phyloP scores from a whole-genome alignment of 2,329 filamentous ascomycete species.

The Pseudodiploospora longispora region DNA sequence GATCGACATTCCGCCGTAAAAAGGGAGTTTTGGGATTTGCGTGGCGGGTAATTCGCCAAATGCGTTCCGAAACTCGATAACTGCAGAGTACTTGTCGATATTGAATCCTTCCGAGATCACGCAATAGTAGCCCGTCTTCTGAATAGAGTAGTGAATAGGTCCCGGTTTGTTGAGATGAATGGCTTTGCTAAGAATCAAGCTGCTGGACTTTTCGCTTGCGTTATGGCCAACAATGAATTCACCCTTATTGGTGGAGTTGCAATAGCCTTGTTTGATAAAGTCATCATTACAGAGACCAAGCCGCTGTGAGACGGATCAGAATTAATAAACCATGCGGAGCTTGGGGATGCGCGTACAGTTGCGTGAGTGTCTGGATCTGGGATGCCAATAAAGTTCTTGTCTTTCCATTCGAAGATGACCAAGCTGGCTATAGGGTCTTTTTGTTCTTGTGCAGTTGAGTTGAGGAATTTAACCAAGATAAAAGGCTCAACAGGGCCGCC shows the following conservation, averaged over 20 bases:
- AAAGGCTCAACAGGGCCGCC: conserved; percentile 82
- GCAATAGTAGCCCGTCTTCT: conserved; percentile 94
- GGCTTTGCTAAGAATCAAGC: conserved; percentile 68
- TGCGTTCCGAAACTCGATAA: conserved; percentile 89
- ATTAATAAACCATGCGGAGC: not conserved
- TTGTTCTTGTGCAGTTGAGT: conserved; percentile 45
- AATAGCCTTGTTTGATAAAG: conserved; percentile 60
- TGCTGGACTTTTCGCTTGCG: conserved; percentile 62
- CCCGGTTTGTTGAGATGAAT: conserved; percentile 70
- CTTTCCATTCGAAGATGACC: conserved; percentile 90
- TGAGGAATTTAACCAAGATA: conserved; percentile 73
- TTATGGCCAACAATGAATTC: conserved; percentile 76
- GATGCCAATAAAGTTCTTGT: conserved; percentile 70
- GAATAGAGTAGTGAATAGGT: conserved; percentile 73
- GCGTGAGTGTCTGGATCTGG: conserved; percentile 45
- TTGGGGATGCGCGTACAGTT: conserved; percentile 35
- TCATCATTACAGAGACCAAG: conserved; percentile 59
- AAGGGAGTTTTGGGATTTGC: conserved; percentile 93
- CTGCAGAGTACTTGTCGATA: conserved; percentile 62
- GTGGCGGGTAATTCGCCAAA: conserved; percentile 93
- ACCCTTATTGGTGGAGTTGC: conserved; percentile 69
- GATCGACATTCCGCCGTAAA: conserved; percentile 91
- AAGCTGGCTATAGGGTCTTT: conserved; percentile 72
- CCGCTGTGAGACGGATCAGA: conserved; percentile 37
- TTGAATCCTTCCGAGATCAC: conserved; percentile 70